Conservation (phyloP, 2,329 filamentous ascomycete species). For the Calonectria ilicicola region DNA sequence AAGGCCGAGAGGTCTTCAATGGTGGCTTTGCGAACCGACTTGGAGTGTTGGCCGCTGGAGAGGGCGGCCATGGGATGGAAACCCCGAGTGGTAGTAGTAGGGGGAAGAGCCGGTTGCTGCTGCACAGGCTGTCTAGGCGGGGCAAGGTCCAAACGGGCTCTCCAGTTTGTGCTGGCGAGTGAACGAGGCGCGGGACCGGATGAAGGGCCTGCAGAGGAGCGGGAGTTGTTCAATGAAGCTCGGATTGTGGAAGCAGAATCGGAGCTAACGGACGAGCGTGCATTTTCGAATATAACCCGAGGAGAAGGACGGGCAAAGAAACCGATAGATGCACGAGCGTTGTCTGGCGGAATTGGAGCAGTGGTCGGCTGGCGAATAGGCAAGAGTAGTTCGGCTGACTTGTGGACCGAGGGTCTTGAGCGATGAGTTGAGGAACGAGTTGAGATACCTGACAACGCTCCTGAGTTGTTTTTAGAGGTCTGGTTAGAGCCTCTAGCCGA, state of each 20-base stretch:
- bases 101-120: background rate
- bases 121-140: background rate
- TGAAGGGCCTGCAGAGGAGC: no score
- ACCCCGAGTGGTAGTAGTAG: background rate
- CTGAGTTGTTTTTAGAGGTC: background rate
- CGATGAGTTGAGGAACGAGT: background rate
- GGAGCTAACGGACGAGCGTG: no score
- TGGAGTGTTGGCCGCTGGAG: background rate
- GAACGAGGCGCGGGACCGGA: no score
- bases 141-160: no score
- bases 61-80: slow-evolving; percentile 38
- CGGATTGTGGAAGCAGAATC: no score
- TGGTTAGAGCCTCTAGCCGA: background rate
- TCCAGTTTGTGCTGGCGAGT: background rate
- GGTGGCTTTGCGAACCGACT: background rate
- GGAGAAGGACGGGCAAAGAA: background rate
- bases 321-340: background rate
- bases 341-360: background rate
- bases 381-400: background rate
- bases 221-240: no score
- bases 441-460: background rate
- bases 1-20: slow-evolving; percentile 29
- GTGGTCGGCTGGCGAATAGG: background rate
- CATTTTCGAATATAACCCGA: no score
- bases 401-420: background rate